Base-by-base conservation (phyloP, 768 basidiomycete species). In the Lactifluus rugatus region DNA sequence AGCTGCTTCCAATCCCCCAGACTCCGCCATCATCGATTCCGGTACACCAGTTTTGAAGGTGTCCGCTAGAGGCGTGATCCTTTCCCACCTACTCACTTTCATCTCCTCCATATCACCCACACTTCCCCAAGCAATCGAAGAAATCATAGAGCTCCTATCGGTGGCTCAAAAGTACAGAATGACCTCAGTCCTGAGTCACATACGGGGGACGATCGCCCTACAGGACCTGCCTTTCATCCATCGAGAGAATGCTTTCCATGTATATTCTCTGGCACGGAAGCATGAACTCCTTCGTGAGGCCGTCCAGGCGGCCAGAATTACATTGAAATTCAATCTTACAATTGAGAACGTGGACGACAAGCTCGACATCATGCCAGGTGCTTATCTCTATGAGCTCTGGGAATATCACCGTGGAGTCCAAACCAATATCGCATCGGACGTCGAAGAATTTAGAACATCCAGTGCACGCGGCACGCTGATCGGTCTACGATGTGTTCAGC, bases 81-180 rank as follows among this genome's bases (percentile, higher is more conserved):
- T 58, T 28, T 48, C 17, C 13, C 10, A 11, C 10, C 32, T 58
- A 4, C 41, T 58, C n/a, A 48, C 46, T 8, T 58, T 58, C 39
- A 21, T 54, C 4, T 47, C 48, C 13, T 52, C 57, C 3, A 5
- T 36, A 6, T 2, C 21, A 10, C 52, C 52, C 0, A 21, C 25
- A 14, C 52, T 58, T 48, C 57, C 57, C n/a, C 4, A 11, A 13
- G 36, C 21, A 2, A 9, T 53, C 11, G 52, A 58, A 45, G 21
- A 42, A n/a, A 34, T 2, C 4, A 26, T 58, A 7, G 39, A 53
- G 16, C 52, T 58, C 14, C 16, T 58, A 19, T 58, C 52, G 1
- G 52, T 48, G 52, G 46, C 52, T 5, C 46, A 48, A 25, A 53
- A 41, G 31, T 58, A 58, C 14, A 28, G 44, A 34, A 44, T 56